Base-by-base conservation (phyloP, 1,284 basidiomycete genomes). In the Austroboletus novae-zelandiae region DNA sequence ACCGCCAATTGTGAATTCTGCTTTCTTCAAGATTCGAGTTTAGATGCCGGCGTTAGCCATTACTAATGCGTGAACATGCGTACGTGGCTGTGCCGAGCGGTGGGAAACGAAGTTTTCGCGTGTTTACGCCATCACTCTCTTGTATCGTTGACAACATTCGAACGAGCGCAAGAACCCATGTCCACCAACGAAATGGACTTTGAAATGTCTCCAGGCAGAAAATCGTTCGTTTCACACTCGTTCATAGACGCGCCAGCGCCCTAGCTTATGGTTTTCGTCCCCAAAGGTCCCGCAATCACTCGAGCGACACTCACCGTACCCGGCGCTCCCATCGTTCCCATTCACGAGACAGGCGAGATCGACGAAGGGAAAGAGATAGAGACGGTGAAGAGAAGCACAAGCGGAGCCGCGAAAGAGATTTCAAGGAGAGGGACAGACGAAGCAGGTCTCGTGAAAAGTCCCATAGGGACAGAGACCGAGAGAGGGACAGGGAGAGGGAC, bases 291-390 rank as follows among this genome's bases (percentile, higher is more conserved):
- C 81, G 83, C 57, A 83, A 83, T 62, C 79, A 80, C 64, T 89
- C 86, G 13, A 81, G 81, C 39, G 87, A 89, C 62, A 89, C 86
- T 18, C 78, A 81, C 57, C 79, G 79, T 43, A 88, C 86, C 31
- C 77, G 75, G 58, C 77, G 78, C 53, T 90, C 87, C 40, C 85
- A 88, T 60, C 76, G 81, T 54, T 90, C 89, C 20, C 71, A 72
- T 45, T 89, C 88, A 34, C 71, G 71, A 39, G 77, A 79, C 52
- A 51, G 57, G 25, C 73, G 76, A 56, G 84, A 85, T 41, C 72
- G 76, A 54, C 75, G 76, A 58, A 74, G 73, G 47, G 75, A 78
- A 42, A 73, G 75, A 48, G 82, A 83, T n/a, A 72, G 69, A 45
- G 80, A 79, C 36, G 63, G 69, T 17, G 80, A 81, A 42, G 79